Evolutionary conservation across 2,329 filamentous ascomycete species (phyloP), one percentile per base, ranked within the genome.

Genomic region (Penicillium hordei): DNA sequence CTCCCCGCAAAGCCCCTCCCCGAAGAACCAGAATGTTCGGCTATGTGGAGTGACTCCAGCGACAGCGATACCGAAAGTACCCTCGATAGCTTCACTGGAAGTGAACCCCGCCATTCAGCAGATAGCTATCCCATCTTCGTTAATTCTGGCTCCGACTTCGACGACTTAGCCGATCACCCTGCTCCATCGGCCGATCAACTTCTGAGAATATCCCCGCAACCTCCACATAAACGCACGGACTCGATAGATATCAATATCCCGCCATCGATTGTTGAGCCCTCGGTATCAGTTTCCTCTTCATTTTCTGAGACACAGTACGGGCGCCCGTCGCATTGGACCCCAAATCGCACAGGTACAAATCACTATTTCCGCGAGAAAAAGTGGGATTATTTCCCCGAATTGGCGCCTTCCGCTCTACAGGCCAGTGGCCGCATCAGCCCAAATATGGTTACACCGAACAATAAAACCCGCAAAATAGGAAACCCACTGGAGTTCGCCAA

Each of bases 331-430:
- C 58, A 62, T 12, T 69, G 69, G 67, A 54, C 51, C 10, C 59
- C 62, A 27, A 64, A 51, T 8, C 64, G 64, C 5, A 55, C 60
- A 3, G 70, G 68, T 21, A 63, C 68, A 5, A 72, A 70, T 54
- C 72, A 73, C 59, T 76, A 75, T 45, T 76, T 76, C 45, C 68
- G 73, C 7, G 73, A 76, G 45, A 76, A 76, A 63, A 76, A 75
- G 58, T 76, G 71, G 72, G 72, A 76, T 59, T 74, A 75, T 60
- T 76, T 76, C 57, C 74, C 74, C 1, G 74, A 76, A 57, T 49
- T 76, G 33, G 74, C 69, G 0, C 70, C 71, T 3, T 68, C 70
- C 4, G 59, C 65, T n/a, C 9, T 67, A 5, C 66, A 62, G 23
- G 45, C 56, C 29, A 57, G 17, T 25, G 60, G 43, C 15, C 60